Evolutionary conservation across 2,329 filamentous ascomycete genomes (phyloP), one percentile per base, ranked within the genome.

Genomic region (Fonsecaea monophora): DNA sequence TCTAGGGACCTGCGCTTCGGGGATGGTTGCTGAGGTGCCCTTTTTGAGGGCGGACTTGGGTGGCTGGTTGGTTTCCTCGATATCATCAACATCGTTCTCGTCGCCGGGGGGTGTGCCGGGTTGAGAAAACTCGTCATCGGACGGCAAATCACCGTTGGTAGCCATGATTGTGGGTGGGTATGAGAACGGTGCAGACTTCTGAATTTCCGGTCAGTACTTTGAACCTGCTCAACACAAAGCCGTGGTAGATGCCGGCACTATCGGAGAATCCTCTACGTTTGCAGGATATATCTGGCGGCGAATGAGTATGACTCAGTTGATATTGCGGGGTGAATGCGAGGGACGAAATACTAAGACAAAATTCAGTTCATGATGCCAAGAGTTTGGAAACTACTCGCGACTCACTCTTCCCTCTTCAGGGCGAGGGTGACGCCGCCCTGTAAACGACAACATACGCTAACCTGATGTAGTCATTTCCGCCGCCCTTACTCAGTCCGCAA

Each of bases 31-130:
- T 6, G 72, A 71, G 53, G 82, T 85, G 63, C 84, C 80, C 82
- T 93, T 93, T 86, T 97, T 97, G 81, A 98, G 83, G 32, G 92
- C 89, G 54, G 94, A 92, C 86, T 96, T 96, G 64, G 87, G 86
- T 84, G 91, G 89, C 75, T 89, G 84, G 42, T 81, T 77, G 57
- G 80, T 75, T 62, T 87, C 86, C 71, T 89, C 85, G 72, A 82
- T 81, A 68, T 83, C 83, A 60, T 86, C 85, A 68, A 87, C 82
- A 68, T 86, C 81, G 72, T 86, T 80, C 53, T 73, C 70, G 4
- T 73, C 71, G 70, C 71, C 71, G 59, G 80, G 77, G 64, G 85
- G 85, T 55, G 84, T 86, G 65, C 83, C 84, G 60, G 84, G 84
- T 67, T 83, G 83, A 59, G 83, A 85, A 69, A 79, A 80, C 54